phyloP scores from a whole-genome alignment of 78 protist genomes.

The Creolimax fragrantissima region DNA sequence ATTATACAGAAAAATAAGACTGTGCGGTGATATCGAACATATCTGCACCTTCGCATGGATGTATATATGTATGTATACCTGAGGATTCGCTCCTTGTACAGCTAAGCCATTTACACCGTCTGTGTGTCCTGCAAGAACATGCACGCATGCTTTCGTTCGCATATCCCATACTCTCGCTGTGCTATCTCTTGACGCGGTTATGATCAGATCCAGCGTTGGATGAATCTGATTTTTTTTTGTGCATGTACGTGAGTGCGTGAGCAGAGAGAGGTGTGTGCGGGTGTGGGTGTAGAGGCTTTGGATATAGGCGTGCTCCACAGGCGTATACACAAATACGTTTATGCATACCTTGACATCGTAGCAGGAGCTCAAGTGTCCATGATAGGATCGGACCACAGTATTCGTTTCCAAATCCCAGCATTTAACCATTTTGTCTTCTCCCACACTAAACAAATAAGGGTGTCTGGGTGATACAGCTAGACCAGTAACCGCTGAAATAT shows the following conservation, averaged over 20 bases:
- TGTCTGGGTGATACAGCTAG: constrained; percentile 56
- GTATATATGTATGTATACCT: not conserved
- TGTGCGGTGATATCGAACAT: not conserved
- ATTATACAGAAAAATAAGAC: not conserved
- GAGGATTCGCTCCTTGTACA: not conserved
- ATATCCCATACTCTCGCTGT: constrained; percentile 96
- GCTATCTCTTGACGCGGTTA: constrained; percentile 91
- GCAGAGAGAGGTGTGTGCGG: no score
- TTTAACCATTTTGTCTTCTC: constrained; percentile 90
- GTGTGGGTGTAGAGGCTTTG: no score
- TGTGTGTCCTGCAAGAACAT: constrained; percentile 12
- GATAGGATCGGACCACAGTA: constrained; percentile 67
- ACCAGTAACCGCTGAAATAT: constrained; percentile 42
- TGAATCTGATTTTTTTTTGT: constrained; percentile 83
- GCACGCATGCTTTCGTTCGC: constrained; percentile 54
- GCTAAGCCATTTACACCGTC: not conserved
- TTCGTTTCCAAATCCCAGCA: constrained; percentile 95
- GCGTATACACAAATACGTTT: no score
- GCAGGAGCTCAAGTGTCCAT: constrained; percentile 90
- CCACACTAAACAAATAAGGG: constrained; percentile 94
- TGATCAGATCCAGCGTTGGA: constrained; percentile 91
- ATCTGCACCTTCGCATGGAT: not conserved
- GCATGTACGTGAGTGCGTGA: no score
- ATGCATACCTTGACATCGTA: not conserved
- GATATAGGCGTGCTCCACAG: no score